phyloP scores from a whole-genome alignment of 768 basidiomycete genomes.

The Naganishia onofrii region DNA sequence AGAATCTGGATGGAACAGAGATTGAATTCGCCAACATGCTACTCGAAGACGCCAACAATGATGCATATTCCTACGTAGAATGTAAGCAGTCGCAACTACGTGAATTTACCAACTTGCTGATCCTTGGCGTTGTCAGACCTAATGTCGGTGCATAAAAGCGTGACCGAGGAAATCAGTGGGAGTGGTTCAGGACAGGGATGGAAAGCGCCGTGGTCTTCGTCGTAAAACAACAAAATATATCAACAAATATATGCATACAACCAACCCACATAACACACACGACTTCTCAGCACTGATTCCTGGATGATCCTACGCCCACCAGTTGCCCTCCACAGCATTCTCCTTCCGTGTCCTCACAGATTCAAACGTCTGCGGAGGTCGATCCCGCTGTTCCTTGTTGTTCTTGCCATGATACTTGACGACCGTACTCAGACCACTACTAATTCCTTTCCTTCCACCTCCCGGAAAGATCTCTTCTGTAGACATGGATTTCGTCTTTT shows the following conservation, averaged over 20 bases:
- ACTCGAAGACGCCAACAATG: constrained; percentile 94
- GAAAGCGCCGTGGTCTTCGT: constrained; percentile 44
- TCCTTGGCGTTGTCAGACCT: constrained; percentile 39
- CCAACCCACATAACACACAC: background rate
- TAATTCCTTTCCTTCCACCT: constrained; percentile 10
- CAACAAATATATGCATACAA: constrained; percentile 12
- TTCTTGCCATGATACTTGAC: constrained; percentile 22
- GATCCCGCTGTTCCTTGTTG: background rate
- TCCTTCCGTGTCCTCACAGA: constrained; percentile 19
- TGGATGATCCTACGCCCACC: constrained; percentile 9
- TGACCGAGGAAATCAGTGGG: constrained; percentile 49
- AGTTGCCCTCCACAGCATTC: constrained; percentile 18
- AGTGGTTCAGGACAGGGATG: constrained; percentile 43
- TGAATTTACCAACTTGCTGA: too few relatives aligned
- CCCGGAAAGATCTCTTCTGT: constrained; percentile 15
- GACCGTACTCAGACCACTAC: constrained; percentile 16
- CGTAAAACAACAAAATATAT: background rate
- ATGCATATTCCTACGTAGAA: constrained; percentile 84
- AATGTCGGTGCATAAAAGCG: constrained; percentile 49
- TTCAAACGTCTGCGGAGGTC: background rate
- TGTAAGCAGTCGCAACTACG: constrained; percentile 61
- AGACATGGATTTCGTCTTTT: constrained; percentile 6
- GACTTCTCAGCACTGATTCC: background rate
- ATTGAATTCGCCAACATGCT: constrained; percentile 97
- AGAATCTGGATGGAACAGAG: constrained; percentile 87